These are phyloP conservation scores for Rhizophora mangle DNA, from an alignment of 345 rosid genomes.

Conservation along the genomic window DNA sequence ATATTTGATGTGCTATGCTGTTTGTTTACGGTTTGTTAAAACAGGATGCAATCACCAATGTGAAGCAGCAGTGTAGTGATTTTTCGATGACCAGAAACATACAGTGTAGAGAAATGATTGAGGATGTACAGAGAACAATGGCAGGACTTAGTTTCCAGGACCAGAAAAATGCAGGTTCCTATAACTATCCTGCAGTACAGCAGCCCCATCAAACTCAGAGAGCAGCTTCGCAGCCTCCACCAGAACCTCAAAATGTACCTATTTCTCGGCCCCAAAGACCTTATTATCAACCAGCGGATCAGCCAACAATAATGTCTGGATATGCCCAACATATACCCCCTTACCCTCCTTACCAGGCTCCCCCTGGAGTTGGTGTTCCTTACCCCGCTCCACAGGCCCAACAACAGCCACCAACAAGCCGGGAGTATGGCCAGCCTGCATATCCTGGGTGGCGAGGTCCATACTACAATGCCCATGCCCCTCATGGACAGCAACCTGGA, in stretches of 20 bases:
- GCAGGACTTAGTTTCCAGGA: constrained; percentile 91
- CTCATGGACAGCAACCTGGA: constrained; percentile 54
- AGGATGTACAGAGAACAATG: constrained; percentile 89
- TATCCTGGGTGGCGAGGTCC: constrained; percentile 93
- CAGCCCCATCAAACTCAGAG: constrained; percentile 53
- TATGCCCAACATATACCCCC: constrained; percentile 53
- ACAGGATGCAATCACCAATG: constrained; percentile 93
- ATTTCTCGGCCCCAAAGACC: constrained; percentile 49
- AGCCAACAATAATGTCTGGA: constrained; percentile 47
- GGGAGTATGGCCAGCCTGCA: constrained; percentile 75
- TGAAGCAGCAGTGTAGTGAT: constrained; percentile 98
- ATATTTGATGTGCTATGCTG: no score
- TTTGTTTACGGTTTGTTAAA: not conserved
- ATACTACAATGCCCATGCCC: constrained; percentile 58
- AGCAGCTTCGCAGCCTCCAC: constrained; percentile 36
- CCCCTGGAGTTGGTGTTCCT: constrained; percentile 39
- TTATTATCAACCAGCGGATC: constrained; percentile 73
- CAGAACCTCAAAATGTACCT: constrained; percentile 51
- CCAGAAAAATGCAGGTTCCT: constrained; percentile 55
- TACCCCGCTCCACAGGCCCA: constrained; percentile 56
- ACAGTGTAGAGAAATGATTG: constrained; percentile 97
- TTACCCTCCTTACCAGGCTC: constrained; percentile 58
- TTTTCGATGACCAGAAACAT: constrained; percentile 95
- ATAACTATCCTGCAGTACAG: constrained; percentile 59
- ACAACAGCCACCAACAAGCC: constrained; percentile 63